phyloP scores from a whole-genome alignment of 202 grass and related monocot genomes.

The Zoysia matrella region DNA sequence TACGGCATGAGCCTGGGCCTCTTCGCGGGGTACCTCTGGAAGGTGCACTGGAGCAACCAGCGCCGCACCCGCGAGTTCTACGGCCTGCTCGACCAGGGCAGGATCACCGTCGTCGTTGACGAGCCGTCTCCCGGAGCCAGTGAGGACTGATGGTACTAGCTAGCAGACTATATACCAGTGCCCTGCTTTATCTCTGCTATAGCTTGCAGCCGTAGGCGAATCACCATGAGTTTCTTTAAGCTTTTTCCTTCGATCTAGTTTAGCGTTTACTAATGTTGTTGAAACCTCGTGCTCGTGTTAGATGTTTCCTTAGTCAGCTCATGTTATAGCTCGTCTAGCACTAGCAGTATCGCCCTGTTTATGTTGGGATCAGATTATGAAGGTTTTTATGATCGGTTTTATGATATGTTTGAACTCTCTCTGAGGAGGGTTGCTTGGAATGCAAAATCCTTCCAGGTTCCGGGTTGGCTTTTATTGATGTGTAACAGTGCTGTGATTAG shows the following conservation, averaged over 20 bases:
- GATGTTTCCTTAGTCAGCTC: neutral
- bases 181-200: neutral
- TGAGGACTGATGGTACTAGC: neutral
- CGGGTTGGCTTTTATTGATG: constrained; percentile 13
- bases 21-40: constrained; percentile 65
- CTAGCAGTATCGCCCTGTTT: neutral
- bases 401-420: neutral
- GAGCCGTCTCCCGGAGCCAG: constrained; percentile 15
- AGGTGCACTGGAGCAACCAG: constrained; percentile 77
- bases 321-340: neutral
- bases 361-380: neutral
- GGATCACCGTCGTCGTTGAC: constrained; percentile 52
- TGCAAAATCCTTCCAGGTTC: neutral
- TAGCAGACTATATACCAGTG: neutral
- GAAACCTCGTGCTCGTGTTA: neutral
- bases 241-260: neutral
- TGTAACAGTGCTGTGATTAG: constrained; percentile 9
- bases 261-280: neutral
- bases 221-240: neutral
- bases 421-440: neutral
- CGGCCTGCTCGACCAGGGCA: constrained; percentile 57
- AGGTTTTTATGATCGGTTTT: neutral
- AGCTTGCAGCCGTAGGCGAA: neutral
- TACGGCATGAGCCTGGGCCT: constrained; percentile 60
- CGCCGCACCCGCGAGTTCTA: constrained; percentile 71